Base-by-base conservation (phyloP, 192 early-diverging fungal genomes). In the Entomortierella lignicola region DNA sequence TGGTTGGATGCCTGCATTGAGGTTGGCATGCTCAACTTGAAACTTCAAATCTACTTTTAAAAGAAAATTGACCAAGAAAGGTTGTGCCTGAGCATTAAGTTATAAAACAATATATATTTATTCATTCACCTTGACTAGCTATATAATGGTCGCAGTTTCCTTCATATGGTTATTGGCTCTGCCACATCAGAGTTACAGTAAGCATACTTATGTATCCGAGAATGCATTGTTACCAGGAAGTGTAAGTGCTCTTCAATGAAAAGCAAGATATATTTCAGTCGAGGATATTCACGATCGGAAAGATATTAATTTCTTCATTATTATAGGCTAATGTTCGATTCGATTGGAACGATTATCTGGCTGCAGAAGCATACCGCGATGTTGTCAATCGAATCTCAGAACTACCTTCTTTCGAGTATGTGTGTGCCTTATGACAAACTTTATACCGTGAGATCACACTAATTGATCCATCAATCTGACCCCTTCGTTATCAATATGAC, bases 211-310 rank as follows among this genome's bases (percentile, higher is more conserved):
- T 72, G 82, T 92, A 31, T 93, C 92, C 0, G 93, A 94, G 71
- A 94, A 93, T 63, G 93, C 93, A 7, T 85, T 94, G 65, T 77
- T 93, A 44, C 91, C 92, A 18, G 90, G 87, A 43, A 88, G 90
- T 72, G 93, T 90, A 72, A 21, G 72, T 47, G 15, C 47, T 17
- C 55, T 56, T 58, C 55, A n/a, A n/a, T n/a, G n/a, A n/a, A n/a
- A n/a, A n/a, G n/a, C n/a, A n/a, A n/a, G n/a, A n/a, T n/a, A n/a
- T n/a, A n/a, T n/a, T n/a, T n/a, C n/a, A n/a, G n/a, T n/a, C n/a
- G n/a, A n/a, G n/a, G n/a, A n/a, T n/a, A n/a, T n/a, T n/a, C 34
- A 10, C 34, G 34, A 37, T 37, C 34, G 10, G 10, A 4, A 10
- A 37, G 10, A 37, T 37, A 37, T 37, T 37, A 37, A 37, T 37